A percentile compares a stretch with the other conserved stretches of the same genome.
phyloP scores from a whole-genome alignment of 2,329 filamentous ascomycete genomes.

The Fusarium hostae region DNA sequence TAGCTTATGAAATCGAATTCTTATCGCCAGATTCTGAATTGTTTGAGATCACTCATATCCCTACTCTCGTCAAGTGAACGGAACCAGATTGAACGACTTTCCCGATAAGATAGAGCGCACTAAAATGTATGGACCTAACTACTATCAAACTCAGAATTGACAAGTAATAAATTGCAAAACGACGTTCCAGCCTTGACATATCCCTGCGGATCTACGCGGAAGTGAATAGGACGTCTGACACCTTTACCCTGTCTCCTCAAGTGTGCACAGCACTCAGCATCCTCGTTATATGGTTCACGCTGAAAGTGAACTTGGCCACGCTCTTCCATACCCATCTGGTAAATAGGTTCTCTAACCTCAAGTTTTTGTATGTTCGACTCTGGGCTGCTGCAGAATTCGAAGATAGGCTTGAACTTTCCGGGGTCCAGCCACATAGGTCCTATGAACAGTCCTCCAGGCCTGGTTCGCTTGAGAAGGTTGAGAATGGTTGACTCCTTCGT shows the following conservation, averaged over 20 bases:
- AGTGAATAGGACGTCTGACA: not conserved
- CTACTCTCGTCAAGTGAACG: accelerated
- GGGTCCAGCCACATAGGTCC: not conserved
- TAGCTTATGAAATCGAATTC: not conserved
- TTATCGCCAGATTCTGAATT: accelerated
- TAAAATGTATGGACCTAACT: not conserved
- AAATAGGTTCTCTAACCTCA: not conserved
- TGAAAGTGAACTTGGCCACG: not conserved
- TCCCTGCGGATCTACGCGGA: not conserved
- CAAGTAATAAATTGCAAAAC: not conserved
- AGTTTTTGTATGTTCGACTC: not conserved
- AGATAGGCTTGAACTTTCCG: not conserved
- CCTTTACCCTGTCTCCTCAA: not conserved
- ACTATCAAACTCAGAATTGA: accelerated
- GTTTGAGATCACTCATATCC: accelerated
- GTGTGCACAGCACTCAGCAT: not conserved
- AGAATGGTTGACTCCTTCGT: not conserved
- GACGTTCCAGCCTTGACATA: no score
- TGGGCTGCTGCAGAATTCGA: not conserved
- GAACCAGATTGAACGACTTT: no score
- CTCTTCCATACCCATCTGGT: not conserved
- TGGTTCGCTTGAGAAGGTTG: not conserved
- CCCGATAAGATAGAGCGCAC: accelerated
- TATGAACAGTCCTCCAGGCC: not conserved
- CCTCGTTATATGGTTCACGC: not conserved